Conservation (phyloP, 345 rosid genomes). For the Eucalyptus sp. region DNA sequence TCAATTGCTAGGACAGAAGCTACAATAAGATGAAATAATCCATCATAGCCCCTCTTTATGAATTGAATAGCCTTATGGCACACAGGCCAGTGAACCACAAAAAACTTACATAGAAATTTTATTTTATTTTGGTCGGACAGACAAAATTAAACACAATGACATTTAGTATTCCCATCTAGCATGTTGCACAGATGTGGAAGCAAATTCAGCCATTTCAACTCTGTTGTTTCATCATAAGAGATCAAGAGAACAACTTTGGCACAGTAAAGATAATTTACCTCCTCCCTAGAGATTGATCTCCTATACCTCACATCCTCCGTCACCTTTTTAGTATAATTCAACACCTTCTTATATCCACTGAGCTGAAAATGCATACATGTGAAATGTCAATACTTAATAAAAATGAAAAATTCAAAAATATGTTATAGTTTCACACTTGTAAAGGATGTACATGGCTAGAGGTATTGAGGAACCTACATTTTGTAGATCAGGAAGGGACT, state of each 20-base stretch:
- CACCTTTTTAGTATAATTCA: constrained; percentile 88
- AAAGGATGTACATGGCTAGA: neutral
- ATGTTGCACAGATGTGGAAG: neutral
- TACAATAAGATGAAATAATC: neutral
- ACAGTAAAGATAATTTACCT: constrained; percentile 37
- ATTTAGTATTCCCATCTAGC: neutral
- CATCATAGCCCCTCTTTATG: neutral
- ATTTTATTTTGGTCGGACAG: too few species aligned
- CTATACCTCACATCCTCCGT: constrained; percentile 79
- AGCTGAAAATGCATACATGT: constrained; percentile 39
- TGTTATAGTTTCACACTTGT: neutral
- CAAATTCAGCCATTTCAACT: neutral
- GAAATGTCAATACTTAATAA: neutral
- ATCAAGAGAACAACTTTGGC: neutral
- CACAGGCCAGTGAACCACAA: neutral
- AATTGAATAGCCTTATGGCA: neutral
- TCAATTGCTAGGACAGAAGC: neutral
- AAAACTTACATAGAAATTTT: neutral
- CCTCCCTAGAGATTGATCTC: constrained; percentile 74
- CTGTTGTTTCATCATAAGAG: neutral
- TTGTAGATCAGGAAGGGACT: constrained; percentile 68
- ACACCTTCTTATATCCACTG: constrained; percentile 91
- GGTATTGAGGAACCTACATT: constrained; percentile 37
- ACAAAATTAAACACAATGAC: neutral
- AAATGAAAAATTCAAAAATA: neutral